Evolutionary conservation across 179 eudicot species (phyloP).

Genomic region (Silene noctiflora): DNA sequence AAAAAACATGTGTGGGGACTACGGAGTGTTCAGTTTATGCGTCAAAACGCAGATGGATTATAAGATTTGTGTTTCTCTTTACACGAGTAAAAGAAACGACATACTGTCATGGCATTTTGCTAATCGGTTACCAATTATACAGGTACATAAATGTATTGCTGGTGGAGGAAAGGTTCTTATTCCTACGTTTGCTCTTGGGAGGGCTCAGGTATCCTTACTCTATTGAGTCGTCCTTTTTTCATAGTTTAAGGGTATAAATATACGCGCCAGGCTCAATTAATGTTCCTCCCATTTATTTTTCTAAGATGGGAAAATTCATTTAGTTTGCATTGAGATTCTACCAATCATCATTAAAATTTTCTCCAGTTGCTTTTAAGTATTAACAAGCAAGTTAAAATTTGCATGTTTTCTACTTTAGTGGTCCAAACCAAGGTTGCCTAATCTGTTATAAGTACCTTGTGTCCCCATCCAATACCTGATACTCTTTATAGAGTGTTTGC

Average conservation of each 20-base stretch:
- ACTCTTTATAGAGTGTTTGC: too few relatives aligned
- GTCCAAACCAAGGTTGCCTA: too few relatives aligned
- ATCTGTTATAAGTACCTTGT: too few relatives aligned
- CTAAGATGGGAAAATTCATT: background rate
- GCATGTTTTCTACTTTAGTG: too few relatives aligned
- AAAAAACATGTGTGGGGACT: background rate
- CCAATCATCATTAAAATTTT: too few relatives aligned
- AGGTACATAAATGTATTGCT: slow-evolving; percentile 83
- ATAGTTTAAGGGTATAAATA: background rate
- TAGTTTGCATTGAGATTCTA: too few relatives aligned
- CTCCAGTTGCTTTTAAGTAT: too few relatives aligned
- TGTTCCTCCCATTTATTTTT: background rate
- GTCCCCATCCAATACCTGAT: too few relatives aligned
- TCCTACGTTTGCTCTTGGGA: slow-evolving; percentile 88
- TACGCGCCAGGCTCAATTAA: too few relatives aligned
- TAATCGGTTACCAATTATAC: slow-evolving; percentile 13
- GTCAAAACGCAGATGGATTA: background rate
- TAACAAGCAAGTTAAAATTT: too few relatives aligned
- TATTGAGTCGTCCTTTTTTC: background rate
- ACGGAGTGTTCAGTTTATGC: background rate
- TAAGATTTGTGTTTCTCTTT: too few relatives aligned
- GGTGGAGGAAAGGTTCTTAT: slow-evolving; percentile 89
- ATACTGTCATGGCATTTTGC: background rate
- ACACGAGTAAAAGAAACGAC: too few relatives aligned
- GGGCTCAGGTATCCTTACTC: slow-evolving; percentile 67